A percentile compares a stretch with the other conserved stretches of the same genome.
Evolutionary conservation across 202 grass and related monocot genomes (phyloP).

Genomic region (Schoenoplectus tabernaemontani): DNA sequence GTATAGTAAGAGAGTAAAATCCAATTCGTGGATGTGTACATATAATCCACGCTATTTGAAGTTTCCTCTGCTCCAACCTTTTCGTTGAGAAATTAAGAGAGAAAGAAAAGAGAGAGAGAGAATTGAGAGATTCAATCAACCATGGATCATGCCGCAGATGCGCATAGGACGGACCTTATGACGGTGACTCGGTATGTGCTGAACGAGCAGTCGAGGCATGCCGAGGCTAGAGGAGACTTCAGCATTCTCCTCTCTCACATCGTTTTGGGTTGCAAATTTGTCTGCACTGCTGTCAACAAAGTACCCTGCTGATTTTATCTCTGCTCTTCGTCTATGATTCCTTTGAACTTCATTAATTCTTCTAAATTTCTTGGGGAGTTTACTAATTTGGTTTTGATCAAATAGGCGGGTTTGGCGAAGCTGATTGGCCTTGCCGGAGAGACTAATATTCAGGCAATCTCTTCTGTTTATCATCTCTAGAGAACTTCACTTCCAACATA

Average conservation of each 20-base stretch:
- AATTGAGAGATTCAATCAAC: neutral
- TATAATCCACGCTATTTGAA: constrained; percentile 25
- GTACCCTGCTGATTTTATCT: neutral
- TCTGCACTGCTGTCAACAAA: constrained; percentile 91
- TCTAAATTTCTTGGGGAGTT: neutral
- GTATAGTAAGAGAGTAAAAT: neutral
- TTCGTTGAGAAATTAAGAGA: neutral
- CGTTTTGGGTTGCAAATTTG: constrained; percentile 99
- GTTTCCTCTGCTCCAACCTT: neutral
- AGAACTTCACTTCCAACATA: neutral
- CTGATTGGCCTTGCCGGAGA: constrained; percentile 83
- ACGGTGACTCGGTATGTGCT: constrained; percentile 88
- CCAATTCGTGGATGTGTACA: neutral
- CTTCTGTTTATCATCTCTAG: neutral
- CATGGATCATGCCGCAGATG: constrained; percentile 89
- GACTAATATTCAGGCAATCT: constrained; percentile 80
- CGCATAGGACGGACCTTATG: constrained; percentile 85
- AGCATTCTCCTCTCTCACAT: constrained; percentile 97
- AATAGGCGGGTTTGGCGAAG: constrained; percentile 78
- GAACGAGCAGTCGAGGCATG: constrained; percentile 77
- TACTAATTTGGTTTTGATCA: neutral
- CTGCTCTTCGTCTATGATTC: neutral
- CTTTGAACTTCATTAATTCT: neutral
- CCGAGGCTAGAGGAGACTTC: constrained; percentile 84
- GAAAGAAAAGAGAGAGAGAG: neutral